Percentiles rank a stretch among this genome's conserved stretches.
Conservation (phyloP, 192 early-diverging fungal species). For the Backusella luteola region DNA sequence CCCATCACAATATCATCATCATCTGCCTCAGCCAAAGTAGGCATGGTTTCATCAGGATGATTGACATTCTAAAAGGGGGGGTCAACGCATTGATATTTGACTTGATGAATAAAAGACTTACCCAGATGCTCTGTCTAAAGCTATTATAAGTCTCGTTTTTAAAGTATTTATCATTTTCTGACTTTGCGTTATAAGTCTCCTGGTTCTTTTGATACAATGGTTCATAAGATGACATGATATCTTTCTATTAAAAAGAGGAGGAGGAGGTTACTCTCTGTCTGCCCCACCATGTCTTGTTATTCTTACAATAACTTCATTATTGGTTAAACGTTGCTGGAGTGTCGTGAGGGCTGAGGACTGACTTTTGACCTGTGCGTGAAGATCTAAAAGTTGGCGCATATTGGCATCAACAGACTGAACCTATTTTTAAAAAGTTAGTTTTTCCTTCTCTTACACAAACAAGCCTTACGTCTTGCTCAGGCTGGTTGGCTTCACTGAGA, state of each 20-base stretch:
- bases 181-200: not conserved
- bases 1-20: conserved; percentile 32
- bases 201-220: not conserved
- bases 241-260: conserved; percentile 9
- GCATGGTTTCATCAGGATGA: conserved; percentile 31
- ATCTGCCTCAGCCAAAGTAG: not conserved
- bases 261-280: too few relatives aligned
- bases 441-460: not conserved
- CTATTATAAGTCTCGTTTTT: conserved; percentile 15
- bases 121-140: conserved; percentile 36
- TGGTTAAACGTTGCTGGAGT: not conserved
- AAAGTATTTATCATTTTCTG: conserved; percentile 20
- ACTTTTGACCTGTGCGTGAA: conserved; percentile 10
- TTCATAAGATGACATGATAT: conserved; percentile 16
- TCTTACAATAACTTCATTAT: conserved; percentile 22
- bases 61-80: conserved; percentile 22
- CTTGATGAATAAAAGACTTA: not conserved
- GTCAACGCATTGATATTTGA: too few relatives aligned
- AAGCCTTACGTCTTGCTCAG: not conserved
- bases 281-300: too few relatives aligned
- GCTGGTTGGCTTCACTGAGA: not conserved
- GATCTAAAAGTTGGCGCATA: conserved; percentile 17
- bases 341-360: conserved; percentile 9
- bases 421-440: not conserved
- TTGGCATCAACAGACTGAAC: conserved; percentile 6